These are phyloP conservation scores for Oenanthe sinensis DNA, from an alignment of 129 eudicot species.

Conservation along the genomic window DNA sequence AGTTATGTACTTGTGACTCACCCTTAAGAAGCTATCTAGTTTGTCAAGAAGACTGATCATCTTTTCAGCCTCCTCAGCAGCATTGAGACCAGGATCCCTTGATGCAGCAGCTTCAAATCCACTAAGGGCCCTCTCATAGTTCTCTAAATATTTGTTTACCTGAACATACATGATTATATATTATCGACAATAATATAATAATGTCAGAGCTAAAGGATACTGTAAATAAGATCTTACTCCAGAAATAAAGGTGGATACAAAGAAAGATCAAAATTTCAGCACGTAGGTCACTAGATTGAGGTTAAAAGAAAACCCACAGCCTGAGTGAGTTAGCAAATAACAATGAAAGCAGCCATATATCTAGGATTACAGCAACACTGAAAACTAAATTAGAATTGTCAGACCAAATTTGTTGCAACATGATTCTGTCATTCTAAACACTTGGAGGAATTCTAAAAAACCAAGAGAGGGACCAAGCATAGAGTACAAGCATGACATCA, in stretches of 20 bases:
- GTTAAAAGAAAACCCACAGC: background rate
- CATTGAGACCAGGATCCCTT: constrained; percentile 86
- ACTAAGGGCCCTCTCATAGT: constrained; percentile 92
- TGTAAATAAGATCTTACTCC: background rate
- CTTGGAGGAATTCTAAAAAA: background rate
- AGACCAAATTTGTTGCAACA: background rate
- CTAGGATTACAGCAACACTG: background rate
- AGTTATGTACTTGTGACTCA: constrained; percentile 14
- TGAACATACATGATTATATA: constrained; percentile 12
- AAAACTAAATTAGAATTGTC: background rate
- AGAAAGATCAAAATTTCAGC: background rate
- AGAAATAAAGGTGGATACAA: background rate
- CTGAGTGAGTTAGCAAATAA: background rate
- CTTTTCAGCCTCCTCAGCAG: constrained; percentile 64
- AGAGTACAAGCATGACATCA: background rate
- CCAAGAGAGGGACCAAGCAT: background rate
- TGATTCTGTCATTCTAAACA: background rate
- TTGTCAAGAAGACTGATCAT: constrained; percentile 79
- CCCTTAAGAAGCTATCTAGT: constrained; percentile 55
- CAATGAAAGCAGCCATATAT: background rate
- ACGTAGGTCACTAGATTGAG: background rate
- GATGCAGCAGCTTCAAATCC: constrained; percentile 94
- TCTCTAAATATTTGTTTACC: constrained; percentile 86
- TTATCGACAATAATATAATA: background rate
- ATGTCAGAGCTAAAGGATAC: background rate